A percentile compares a stretch with the other conserved stretches of the same genome.
Conservation (phyloP, 1,284 basidiomycete genomes). For the Tylopilus sp. region DNA sequence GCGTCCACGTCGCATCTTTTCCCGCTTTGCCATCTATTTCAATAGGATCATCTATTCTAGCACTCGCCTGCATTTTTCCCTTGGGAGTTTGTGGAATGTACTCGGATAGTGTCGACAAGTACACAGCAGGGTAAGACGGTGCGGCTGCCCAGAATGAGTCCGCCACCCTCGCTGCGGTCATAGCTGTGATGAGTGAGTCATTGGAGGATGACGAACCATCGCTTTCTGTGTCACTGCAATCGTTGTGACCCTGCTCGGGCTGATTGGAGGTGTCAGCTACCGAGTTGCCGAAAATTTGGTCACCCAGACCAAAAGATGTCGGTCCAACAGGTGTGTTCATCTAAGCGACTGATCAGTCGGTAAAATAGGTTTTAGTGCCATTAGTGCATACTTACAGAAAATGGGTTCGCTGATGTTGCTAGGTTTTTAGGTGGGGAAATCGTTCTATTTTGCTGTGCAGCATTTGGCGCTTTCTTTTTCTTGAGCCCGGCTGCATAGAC, state of each 20-base stretch:
- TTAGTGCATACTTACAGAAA: slow-evolving; percentile 46
- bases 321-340: slow-evolving; percentile 23
- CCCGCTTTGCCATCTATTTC: slow-evolving; percentile 39
- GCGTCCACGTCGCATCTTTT: slow-evolving; percentile 51
- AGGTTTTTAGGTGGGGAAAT: slow-evolving; percentile 34
- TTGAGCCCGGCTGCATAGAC: slow-evolving; percentile 68
- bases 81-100: slow-evolving; percentile 57
- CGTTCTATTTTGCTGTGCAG: slow-evolving; percentile 37
- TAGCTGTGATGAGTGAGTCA: slow-evolving; percentile 51
- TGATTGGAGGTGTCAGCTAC: slow-evolving; percentile 13
- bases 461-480: slow-evolving; percentile 35
- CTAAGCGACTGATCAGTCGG: slow-evolving; percentile 10
- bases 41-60: slow-evolving; percentile 37
- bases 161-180: slow-evolving; percentile 50
- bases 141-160: slow-evolving; percentile 60
- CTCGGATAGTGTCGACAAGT: slow-evolving; percentile 67
- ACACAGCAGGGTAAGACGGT: slow-evolving; percentile 62
- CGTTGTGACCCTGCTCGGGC: slow-evolving; percentile 18
- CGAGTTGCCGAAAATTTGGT: slow-evolving; percentile 55
- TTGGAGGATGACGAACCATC: slow-evolving; percentile 35
- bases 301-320: slow-evolving; percentile 50
- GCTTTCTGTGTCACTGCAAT: slow-evolving; percentile 32
- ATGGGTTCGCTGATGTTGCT: slow-evolving; percentile 54
- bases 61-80: slow-evolving; percentile 41
- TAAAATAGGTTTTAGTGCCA: not conserved